Percentiles rank a stretch among this genome's conserved stretches.
Evolutionary conservation across 352 stramenopile genomes (phyloP).

Genomic region (Pelagophyceae sp.): DNA sequence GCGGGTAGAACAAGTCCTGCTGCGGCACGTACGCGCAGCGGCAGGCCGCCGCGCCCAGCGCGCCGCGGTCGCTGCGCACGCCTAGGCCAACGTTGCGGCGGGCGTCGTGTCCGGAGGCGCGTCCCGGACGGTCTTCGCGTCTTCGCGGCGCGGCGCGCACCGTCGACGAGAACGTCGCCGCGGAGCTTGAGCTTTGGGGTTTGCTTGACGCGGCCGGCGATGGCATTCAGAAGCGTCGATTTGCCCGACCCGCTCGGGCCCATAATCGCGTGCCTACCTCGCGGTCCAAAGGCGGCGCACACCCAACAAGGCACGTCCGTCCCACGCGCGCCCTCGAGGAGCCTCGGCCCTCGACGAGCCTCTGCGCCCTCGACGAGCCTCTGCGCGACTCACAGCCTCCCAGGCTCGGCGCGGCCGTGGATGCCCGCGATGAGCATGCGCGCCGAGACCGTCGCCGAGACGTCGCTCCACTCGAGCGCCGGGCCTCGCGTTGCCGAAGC

Average conservation of each 20-base stretch:
- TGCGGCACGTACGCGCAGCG: conserved; percentile 68
- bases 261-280: conserved; percentile 49
- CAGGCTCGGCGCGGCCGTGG: background rate
- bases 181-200: conserved; percentile 35
- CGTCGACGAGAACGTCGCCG: conserved; percentile 21
- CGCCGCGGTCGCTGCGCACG: background rate
- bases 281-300: too few relatives aligned
- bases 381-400: too few relatives aligned
- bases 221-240: conserved; percentile 44
- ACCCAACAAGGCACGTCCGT: too few relatives aligned
- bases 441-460: background rate
- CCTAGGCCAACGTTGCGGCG: too few relatives aligned
- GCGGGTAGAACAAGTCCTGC: conserved; percentile 68
- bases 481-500: too few relatives aligned
- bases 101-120: too few relatives aligned
- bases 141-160: background rate
- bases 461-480: background rate
- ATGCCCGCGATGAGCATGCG: background rate
- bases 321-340: too few relatives aligned
- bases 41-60: conserved; percentile 39
- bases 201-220: conserved; percentile 38
- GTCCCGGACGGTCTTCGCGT: too few relatives aligned
- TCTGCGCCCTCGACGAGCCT: too few relatives aligned
- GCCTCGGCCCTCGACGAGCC: too few relatives aligned
- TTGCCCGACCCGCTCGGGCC: conserved; percentile 40